Conservation (phyloP, 2,329 filamentous ascomycete species). For the Alternaria rosae region DNA sequence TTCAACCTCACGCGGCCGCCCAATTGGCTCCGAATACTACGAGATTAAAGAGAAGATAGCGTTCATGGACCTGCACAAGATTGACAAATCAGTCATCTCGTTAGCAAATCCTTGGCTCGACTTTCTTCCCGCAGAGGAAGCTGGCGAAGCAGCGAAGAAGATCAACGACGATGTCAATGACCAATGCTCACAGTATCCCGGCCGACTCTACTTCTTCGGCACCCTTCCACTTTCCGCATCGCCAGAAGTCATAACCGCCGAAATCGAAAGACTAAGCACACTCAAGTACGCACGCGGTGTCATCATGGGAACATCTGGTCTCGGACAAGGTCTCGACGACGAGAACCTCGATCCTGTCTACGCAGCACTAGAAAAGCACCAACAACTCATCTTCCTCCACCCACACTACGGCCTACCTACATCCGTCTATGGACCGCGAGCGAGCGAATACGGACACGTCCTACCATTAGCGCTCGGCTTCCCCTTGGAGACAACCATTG, state of each 20-base stretch:
- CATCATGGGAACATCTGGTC: constrained; percentile 83
- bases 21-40: constrained; percentile 83
- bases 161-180: constrained; percentile 81
- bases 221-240: constrained; percentile 79
- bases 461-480: constrained; percentile 86
- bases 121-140: constrained; percentile 71
- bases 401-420: constrained; percentile 89
- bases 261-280: constrained; percentile 68
- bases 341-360: constrained; percentile 75
- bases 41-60: constrained; percentile 79
- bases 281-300: constrained; percentile 80
- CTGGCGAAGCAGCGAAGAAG: constrained; percentile 66
- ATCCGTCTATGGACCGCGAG: constrained; percentile 78
- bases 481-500: constrained; percentile 91
- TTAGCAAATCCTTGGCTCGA: constrained; percentile 95
- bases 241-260: constrained; percentile 64
- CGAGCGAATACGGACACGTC: constrained; percentile 83
- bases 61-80: constrained; percentile 87
- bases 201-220: constrained; percentile 82
- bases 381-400: constrained; percentile 80
- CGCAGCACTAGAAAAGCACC: constrained; percentile 68
- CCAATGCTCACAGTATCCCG: constrained; percentile 72
- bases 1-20: constrained; percentile 71
- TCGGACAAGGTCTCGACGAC: constrained; percentile 84
- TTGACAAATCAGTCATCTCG: constrained; percentile 83